phyloP scores from a whole-genome alignment of 768 basidiomycete genomes.

The Galerina sulciceps region DNA sequence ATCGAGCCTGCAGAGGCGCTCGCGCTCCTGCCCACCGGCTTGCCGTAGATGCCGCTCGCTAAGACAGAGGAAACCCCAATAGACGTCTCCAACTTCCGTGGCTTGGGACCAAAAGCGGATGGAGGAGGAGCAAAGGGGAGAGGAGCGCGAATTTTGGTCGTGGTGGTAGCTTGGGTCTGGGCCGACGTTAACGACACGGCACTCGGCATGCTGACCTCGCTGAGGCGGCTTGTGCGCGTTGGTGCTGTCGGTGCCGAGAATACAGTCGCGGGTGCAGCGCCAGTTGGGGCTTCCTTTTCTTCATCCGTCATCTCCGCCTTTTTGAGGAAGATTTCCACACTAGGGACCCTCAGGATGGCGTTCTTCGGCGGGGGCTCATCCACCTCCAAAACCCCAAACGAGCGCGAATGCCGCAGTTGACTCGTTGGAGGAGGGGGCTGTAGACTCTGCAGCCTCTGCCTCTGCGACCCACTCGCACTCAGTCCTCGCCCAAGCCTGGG shows the following conservation, averaged over 20 bases:
- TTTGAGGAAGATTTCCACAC: constrained; percentile 6
- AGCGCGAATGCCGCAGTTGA: constrained; percentile 17
- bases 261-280: neutral
- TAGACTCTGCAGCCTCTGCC: too few species aligned
- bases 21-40: neutral
- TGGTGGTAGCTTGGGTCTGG: neutral
- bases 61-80: constrained; percentile 4
- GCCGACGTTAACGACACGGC: neutral
- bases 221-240: too few species aligned
- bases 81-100: neutral
- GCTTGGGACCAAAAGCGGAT: neutral
- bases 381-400: constrained; percentile 18
- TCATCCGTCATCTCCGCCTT: neutral
- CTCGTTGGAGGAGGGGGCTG: neutral
- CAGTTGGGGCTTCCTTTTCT: neutral
- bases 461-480: too few species aligned
- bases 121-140: neutral
- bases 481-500: neutral
- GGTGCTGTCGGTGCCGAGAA: too few species aligned
- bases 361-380: constrained; percentile 9
- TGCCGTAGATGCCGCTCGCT: neutral
- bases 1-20: neutral
- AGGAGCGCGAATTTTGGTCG: neutral
- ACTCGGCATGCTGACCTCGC: neutral
- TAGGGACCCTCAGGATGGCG: constrained; percentile 7